Conservation (phyloP, 768 basidiomycete genomes). For the Boletus edulis region DNA sequence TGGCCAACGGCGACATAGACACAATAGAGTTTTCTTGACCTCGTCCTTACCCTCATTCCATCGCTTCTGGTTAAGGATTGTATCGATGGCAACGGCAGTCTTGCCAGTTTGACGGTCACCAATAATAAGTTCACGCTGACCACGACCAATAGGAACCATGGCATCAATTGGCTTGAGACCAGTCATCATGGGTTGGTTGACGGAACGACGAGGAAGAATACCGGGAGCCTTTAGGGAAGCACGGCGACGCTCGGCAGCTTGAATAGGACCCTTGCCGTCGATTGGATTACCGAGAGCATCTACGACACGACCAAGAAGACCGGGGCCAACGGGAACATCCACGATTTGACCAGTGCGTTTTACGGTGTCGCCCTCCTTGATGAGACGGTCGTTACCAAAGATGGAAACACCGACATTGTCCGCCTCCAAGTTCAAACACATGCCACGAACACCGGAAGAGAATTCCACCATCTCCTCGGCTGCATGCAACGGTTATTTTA, state of each 20-base stretch:
- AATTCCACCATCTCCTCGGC: constrained; percentile 99
- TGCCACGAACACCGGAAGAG: constrained; percentile 99
- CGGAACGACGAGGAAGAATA: constrained; percentile 98
- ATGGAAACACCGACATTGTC: constrained; percentile 99
- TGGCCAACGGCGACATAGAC: constrained; percentile 99
- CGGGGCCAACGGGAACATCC: constrained; percentile 98
- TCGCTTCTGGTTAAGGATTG: constrained; percentile 99
- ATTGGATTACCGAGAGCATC: constrained; percentile 99
- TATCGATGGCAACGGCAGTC: constrained; percentile 99
- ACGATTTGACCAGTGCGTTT: constrained; percentile 99
- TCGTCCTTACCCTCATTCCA: constrained; percentile 99
- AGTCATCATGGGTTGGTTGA: constrained; percentile 99
- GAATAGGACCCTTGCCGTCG: constrained; percentile 98
- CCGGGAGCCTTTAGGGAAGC: constrained; percentile 98
- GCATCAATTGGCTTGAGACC: constrained; percentile 99
- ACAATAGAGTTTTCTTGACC: constrained; percentile 98
- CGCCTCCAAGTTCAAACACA: constrained; percentile 99
- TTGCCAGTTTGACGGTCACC: constrained; percentile 99
- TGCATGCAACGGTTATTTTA: constrained; percentile 32
- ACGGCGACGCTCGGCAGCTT: constrained; percentile 91
- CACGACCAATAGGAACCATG: constrained; percentile 99
- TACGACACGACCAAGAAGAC: constrained; percentile 97
- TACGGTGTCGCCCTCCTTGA: constrained; percentile 99
- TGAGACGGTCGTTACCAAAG: constrained; percentile 96
- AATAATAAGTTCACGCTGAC: constrained; percentile 99